Base-by-base conservation (phyloP, 2,329 filamentous ascomycete genomes). In the Chaetomiaceae sp. region DNA sequence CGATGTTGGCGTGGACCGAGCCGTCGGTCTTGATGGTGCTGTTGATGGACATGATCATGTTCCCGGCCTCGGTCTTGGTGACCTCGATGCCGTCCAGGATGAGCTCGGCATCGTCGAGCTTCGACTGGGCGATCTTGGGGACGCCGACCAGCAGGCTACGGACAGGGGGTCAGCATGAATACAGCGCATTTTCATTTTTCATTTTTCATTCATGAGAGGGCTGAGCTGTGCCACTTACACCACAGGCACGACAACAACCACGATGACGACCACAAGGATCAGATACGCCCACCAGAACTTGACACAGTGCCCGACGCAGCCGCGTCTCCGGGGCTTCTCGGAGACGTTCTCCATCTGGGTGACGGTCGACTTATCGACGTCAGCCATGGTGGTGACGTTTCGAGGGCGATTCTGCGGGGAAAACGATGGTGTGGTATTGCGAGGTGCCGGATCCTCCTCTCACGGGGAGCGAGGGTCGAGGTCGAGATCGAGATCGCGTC, bases 241-340 rank as follows among this genome's bases (percentile, higher is more conserved):
- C 34, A 82, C 68, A 34, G 78, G 71, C 16, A 86, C 74, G 33
- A 82, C 69, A 13, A 86, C 65, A 30, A 81, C 70, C 38, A 76
- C 64, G 39, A 81, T 65, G 54, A 73, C 57, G 50, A 76, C 62
- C 45, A 81, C 63, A 14, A 72, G 63, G 51, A 85, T 68, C 52
- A 83, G 63, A 59, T 82, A 73, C 55, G 73, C 60, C 81, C 82
- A 85, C 82, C 82, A 85, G 59, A 77, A 83, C 58, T 70, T 73
- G 61, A 67, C 73, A 63, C 74, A 76, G 62, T 81, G 77, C 41
- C 71, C 68, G 49, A 68, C 67, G 57, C 69, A 68, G 25, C 64
- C 64, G 53, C 70, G 66, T 56, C 66, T 70, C 63, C 71, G 72
- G 46, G 61, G 58, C 55, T 59, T 61, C 38, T 54, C 23, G 41